phyloP scores from a whole-genome alignment of 129 eudicot species.

The Pulicaria dysenterica region DNA sequence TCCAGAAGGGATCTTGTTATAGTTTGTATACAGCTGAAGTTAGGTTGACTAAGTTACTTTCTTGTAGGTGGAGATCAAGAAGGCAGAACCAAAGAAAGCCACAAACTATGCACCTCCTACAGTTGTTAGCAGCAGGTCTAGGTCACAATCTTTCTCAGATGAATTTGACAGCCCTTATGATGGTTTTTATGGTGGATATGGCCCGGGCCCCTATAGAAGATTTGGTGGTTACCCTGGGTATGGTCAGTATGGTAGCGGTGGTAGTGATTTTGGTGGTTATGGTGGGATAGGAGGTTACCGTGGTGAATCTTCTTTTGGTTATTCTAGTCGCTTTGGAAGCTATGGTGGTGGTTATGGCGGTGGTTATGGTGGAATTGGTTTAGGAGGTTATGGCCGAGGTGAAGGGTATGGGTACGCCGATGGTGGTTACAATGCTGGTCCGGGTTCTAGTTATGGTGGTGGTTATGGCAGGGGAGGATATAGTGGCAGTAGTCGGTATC shows the following conservation, averaged over 20 bases:
- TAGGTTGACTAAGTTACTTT: slow-evolving; percentile 61
- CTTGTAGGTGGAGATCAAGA: slow-evolving; percentile 99
- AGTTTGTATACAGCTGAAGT: slow-evolving; percentile 10
- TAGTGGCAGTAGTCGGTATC: slow-evolving; percentile 72
- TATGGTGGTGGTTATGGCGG: slow-evolving; percentile 57
- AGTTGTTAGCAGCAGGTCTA: slow-evolving; percentile 47
- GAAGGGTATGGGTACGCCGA: too few relatives aligned
- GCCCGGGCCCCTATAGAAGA: background rate
- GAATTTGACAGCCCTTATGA: slow-evolving; percentile 78
- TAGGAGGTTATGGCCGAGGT: background rate
- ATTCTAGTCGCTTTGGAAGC: background rate
- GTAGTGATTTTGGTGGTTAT: slow-evolving; percentile 33
- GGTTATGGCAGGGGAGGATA: slow-evolving; percentile 70
- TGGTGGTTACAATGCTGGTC: slow-evolving; percentile 65
- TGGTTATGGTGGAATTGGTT: slow-evolving; percentile 55
- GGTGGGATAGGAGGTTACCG: background rate
- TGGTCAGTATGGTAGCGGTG: slow-evolving; percentile 22
- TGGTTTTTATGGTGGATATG: slow-evolving; percentile 49
- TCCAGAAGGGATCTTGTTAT: background rate
- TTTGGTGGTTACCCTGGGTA: background rate
- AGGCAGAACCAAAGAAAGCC: slow-evolving; percentile 98
- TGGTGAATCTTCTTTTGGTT: background rate
- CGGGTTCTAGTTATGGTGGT: slow-evolving; percentile 44
- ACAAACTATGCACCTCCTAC: slow-evolving; percentile 79
- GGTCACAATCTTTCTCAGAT: too few relatives aligned